phyloP scores from a whole-genome alignment of 805 yeast species.

The Starmera amethionina region DNA sequence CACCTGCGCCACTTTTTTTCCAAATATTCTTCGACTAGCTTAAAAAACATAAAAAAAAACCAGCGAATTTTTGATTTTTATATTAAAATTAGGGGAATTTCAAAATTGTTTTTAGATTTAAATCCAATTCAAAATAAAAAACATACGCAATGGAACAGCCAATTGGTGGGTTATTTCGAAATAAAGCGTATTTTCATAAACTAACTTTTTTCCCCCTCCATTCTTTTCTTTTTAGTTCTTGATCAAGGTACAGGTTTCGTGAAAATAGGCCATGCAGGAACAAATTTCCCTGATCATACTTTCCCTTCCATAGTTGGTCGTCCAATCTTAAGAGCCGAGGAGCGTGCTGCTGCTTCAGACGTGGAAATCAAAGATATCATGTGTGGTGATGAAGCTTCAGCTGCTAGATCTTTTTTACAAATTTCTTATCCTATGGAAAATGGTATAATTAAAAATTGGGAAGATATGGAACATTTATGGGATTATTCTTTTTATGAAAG shows the following conservation, averaged over 20 bases:
- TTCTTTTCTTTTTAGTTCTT: conserved; percentile 40
- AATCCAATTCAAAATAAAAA: no score
- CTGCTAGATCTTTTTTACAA: conserved; percentile 82
- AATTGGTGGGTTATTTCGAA: conserved; percentile 10
- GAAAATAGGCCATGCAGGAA: conserved; percentile 93
- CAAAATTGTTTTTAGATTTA: no score
- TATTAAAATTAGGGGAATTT: no score
- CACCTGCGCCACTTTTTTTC: no score
- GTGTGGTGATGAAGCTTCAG: conserved; percentile 96
- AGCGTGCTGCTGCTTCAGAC: conserved; percentile 61
- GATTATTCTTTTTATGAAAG: conserved; percentile 92
- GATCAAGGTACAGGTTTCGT: conserved; percentile 99
- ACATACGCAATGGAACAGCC: conserved; percentile 9
- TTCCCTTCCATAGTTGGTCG: conserved; percentile 97
- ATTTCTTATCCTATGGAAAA: conserved; percentile 98
- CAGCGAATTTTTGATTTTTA: no score
- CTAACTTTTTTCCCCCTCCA: no score
- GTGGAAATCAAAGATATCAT: conserved; percentile 87
- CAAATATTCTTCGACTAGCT: no score
- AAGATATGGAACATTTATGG: conserved; percentile 98
- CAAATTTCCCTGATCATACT: conserved; percentile 93
- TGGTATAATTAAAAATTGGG: conserved; percentile 96
- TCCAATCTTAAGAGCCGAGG: conserved; percentile 95
- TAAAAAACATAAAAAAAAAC: no score
- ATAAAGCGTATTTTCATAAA: no score